Conservation (phyloP, 1,284 basidiomycete genomes). For the Moesziomyces antarcticus region DNA sequence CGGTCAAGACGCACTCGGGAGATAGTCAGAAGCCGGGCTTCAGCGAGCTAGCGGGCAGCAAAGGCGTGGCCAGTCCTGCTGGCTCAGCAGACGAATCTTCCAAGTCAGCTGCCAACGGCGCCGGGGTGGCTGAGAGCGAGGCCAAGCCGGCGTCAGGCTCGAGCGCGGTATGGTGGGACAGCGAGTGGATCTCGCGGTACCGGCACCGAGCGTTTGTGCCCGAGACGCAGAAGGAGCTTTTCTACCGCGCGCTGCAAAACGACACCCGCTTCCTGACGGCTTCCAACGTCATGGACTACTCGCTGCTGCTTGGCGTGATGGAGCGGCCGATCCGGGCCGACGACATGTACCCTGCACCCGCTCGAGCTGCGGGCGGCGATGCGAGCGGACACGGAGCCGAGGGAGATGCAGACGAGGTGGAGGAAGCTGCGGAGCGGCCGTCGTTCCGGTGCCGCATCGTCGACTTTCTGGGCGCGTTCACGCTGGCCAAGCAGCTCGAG, state of each 20-base stretch:
- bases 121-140: conserved; percentile 2
- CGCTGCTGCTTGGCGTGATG: conserved; percentile 59
- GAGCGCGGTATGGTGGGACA: conserved; percentile 52
- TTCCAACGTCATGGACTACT: conserved; percentile 64
- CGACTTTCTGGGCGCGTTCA: conserved; percentile 62
- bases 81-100: too few species aligned
- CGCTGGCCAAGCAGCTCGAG: conserved; percentile 60
- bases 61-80: too few species aligned
- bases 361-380: conserved; percentile 5
- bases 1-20: conserved; percentile 1
- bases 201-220: conserved; percentile 51
- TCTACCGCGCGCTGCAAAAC: conserved; percentile 53
- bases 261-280: conserved; percentile 58
- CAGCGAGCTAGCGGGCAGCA: conserved; percentile 2
- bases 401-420: conserved; percentile 11
- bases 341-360: conserved; percentile 39
- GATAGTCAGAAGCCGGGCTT: conserved; percentile 6
- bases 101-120: neutral
- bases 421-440: conserved; percentile 21
- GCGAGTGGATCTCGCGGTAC: conserved; percentile 52
- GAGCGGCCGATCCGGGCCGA: conserved; percentile 37
- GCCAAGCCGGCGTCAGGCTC: conserved; percentile 17
- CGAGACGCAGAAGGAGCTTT: conserved; percentile 52
- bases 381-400: neutral
- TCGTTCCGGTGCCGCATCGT: conserved; percentile 55